phyloP scores from a whole-genome alignment of 257 asterid species.

The Penstemon barbatus region DNA sequence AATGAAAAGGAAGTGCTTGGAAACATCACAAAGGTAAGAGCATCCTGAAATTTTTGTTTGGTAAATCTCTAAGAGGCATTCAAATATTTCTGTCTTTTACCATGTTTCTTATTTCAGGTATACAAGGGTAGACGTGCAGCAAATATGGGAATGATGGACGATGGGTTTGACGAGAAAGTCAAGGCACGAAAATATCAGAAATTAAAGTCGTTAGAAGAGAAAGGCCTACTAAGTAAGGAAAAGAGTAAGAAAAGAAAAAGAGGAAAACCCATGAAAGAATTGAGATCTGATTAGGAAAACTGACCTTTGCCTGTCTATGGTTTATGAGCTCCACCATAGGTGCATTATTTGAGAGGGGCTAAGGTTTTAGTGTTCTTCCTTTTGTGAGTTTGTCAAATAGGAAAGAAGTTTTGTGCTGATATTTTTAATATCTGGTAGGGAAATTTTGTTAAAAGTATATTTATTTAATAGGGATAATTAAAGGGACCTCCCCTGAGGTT shows the following conservation, averaged over 20 bases:
- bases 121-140: constrained; percentile 88
- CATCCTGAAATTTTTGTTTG: background rate
- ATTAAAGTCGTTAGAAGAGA: constrained; percentile 46
- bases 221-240: constrained; percentile 37
- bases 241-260: constrained; percentile 34
- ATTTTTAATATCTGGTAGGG: too few species aligned
- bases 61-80: background rate
- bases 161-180: constrained; percentile 86
- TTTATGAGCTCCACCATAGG: background rate
- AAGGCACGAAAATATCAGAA: constrained; percentile 70
- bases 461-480: too few species aligned
- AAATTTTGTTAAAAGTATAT: too few species aligned
- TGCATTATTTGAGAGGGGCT: too few species aligned
- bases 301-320: background rate
- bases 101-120: constrained; percentile 45
- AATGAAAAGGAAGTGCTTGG: constrained; percentile 66
- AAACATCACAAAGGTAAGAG: constrained; percentile 67
- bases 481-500: too few species aligned
- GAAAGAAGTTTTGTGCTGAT: too few species aligned
- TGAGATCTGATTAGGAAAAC: background rate
- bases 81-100: background rate
- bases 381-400: too few species aligned
- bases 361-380: too few species aligned
- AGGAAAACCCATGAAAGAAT: constrained; percentile 13
- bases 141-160: constrained; percentile 78